Evolutionary conservation across 345 rosid species (phyloP).

Genomic region (Noccaea caerulescens): DNA sequence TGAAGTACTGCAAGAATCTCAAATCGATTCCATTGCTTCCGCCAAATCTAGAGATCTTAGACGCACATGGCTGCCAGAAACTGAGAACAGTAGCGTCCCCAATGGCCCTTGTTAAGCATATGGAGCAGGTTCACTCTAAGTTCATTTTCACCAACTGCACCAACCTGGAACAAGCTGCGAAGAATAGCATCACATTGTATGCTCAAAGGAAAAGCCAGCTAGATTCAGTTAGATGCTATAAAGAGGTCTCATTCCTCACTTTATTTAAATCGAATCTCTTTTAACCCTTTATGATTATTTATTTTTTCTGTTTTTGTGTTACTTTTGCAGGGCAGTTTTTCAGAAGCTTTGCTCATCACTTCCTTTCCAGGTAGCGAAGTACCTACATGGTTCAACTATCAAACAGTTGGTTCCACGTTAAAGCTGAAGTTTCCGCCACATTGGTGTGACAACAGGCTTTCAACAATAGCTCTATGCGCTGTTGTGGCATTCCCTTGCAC

Average conservation of each 20-base stretch:
- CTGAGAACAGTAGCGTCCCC: background rate
- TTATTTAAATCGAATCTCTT: background rate
- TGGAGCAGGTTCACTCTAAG: constrained; percentile 37
- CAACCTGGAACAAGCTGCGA: constrained; percentile 28
- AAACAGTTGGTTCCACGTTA: background rate
- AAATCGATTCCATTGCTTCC: constrained; percentile 30
- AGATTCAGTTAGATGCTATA: constrained; percentile 4
- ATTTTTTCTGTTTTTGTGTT: background rate
- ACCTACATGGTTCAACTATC: constrained; percentile 39
- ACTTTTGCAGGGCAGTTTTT: constrained; percentile 26
- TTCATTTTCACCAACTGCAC: constrained; percentile 36
- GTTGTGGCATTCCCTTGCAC: constrained; percentile 8
- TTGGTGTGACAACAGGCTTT: constrained; percentile 36
- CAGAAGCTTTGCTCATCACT: constrained; percentile 27
- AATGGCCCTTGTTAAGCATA: constrained; percentile 22
- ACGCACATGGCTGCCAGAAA: constrained; percentile 32
- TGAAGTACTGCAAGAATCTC: constrained; percentile 31
- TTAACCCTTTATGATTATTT: background rate
- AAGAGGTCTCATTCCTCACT: constrained; percentile 24
- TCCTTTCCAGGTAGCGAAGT: constrained; percentile 37
- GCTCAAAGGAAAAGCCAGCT: constrained; percentile 32
- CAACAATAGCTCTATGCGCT: constrained; percentile 28
- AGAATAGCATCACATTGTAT: constrained; percentile 26
- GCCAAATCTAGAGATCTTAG: constrained; percentile 26
- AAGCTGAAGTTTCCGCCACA: constrained; percentile 12